Evolutionary conservation across 257 asterid genomes (phyloP), one percentile per base, ranked within the genome.

Genomic region (Capsicum chinense): DNA sequence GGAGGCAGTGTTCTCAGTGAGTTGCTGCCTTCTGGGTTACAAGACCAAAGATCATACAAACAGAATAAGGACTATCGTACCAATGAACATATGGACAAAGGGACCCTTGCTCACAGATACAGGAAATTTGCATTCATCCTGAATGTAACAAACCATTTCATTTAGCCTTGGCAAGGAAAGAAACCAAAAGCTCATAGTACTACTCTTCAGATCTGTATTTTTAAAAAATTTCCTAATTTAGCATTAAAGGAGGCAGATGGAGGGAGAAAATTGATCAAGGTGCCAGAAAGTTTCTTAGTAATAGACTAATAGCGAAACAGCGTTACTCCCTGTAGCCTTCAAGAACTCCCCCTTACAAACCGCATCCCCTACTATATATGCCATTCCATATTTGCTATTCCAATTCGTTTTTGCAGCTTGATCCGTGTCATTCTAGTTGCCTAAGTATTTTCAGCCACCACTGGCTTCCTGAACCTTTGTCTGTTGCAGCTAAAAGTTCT

Each of bases 261-360:
- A 58, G 58, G 76, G 60, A 54, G 44, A 64, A 80, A 71, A 1
- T 52, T n/a, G 66, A 66, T 83, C 63, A 33, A 79, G 56, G 47
- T 82, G 44, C 62, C 66, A 71, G 52, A 83, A 71, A 74, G 82
- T 17, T 82, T 47, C 56, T 58, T 64, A 68, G 44, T 52, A 48
- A 48, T 13, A 7, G 19, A 47, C 4, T 42, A 14, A 19, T 42
- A 59, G 56, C 57, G 74, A 67, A 21, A 63, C 70, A 67, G 8
- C 4, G 6, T 79, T 85, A 88, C 79, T 80, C 88, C 48, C 91
- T 88, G 67, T 90, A 79, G 97, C 96, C 95, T 88, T 90, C 94
- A 93, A 89, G 89, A 95, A 93, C 86, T 94, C 97, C 37, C 96
- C 98, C 92, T 94, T 95, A 26, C 99, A 94, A 14, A 92, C 98